A percentile compares a stretch with the other conserved stretches of the same genome.
Conservation (phyloP, 78 protist species). For the Reticulomyxa filosa region DNA sequence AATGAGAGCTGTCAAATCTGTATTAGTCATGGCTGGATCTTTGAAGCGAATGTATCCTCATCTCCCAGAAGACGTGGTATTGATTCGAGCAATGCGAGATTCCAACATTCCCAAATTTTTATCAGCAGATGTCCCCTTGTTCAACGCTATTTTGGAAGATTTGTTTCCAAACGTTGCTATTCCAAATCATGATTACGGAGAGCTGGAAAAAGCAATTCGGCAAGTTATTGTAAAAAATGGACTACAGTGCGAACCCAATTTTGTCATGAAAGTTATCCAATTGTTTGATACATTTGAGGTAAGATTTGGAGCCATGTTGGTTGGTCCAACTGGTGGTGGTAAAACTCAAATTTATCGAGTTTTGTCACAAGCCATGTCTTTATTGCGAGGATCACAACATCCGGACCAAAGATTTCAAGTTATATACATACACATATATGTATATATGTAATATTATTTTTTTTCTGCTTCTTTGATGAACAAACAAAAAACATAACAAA, state of each 20-base stretch:
- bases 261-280: constrained; percentile 24
- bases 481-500: too few species aligned
- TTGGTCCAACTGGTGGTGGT: constrained; percentile 58
- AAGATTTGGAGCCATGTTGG: constrained; percentile 61
- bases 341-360: constrained; percentile 17
- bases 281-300: constrained; percentile 43
- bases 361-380: constrained; percentile 19
- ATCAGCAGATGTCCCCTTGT: constrained; percentile 52
- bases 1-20: constrained; percentile 46
- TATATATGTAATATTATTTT: too few species aligned
- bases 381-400: not conserved
- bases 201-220: constrained; percentile 22
- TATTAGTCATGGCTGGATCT: constrained; percentile 45
- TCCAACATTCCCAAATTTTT: constrained; percentile 61
- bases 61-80: constrained; percentile 36
- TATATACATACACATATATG: too few species aligned
- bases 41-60: constrained; percentile 35
- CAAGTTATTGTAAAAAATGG: not conserved
- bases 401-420: not conserved
- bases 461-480: too few species aligned
- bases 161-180: constrained; percentile 49
- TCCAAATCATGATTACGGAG: constrained; percentile 37
- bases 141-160: constrained; percentile 46
- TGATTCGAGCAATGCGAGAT: constrained; percentile 57
- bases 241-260: not conserved